Percentiles rank a stretch among this genome's conserved stretches.
Conservation (phyloP, 305 asterid genomes). For the Plantago lanceolata region DNA sequence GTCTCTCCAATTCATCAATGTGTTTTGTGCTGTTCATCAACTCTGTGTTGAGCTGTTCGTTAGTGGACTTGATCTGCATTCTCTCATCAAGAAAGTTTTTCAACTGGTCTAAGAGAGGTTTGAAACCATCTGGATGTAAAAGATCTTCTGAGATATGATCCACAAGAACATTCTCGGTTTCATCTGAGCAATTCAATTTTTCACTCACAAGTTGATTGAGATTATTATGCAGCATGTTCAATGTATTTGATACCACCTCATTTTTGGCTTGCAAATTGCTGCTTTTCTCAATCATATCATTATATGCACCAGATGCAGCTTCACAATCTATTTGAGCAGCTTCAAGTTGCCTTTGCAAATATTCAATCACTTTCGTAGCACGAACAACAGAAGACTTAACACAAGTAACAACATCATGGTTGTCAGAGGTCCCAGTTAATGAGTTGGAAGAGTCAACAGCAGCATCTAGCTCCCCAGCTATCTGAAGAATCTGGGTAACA, state of each 20-base stretch:
- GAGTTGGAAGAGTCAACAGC: constrained; percentile 35
- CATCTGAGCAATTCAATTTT: constrained; percentile 35
- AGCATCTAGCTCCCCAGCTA: constrained; percentile 51
- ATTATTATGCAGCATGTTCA: constrained; percentile 45
- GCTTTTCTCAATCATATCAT: constrained; percentile 30
- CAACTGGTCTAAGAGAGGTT: constrained; percentile 49
- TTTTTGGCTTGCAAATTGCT: constrained; percentile 33
- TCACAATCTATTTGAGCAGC: constrained; percentile 42
- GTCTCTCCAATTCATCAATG: constrained; percentile 49
- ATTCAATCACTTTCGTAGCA: constrained; percentile 54
- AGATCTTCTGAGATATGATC: constrained; percentile 43
- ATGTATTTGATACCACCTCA: constrained; percentile 36
- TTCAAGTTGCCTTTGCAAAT: constrained; percentile 54
- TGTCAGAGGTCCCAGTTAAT: constrained; percentile 30
- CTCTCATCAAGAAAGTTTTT: constrained; percentile 45
- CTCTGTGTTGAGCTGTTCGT: constrained; percentile 50
- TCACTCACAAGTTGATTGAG: constrained; percentile 46
- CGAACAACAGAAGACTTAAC: constrained; percentile 56
- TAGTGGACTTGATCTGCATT: constrained; percentile 50
- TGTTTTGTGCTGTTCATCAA: constrained; percentile 44
- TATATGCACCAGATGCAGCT: constrained; percentile 37
- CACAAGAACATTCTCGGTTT: constrained; percentile 31
- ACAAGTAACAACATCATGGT: constrained; percentile 36
- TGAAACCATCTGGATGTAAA: constrained; percentile 42
- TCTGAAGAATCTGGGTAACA: constrained; percentile 48